These are phyloP conservation scores for Aureobasidium namibiae DNA, from an alignment of 2,329 filamentous ascomycete genomes.

Conservation along the genomic window DNA sequence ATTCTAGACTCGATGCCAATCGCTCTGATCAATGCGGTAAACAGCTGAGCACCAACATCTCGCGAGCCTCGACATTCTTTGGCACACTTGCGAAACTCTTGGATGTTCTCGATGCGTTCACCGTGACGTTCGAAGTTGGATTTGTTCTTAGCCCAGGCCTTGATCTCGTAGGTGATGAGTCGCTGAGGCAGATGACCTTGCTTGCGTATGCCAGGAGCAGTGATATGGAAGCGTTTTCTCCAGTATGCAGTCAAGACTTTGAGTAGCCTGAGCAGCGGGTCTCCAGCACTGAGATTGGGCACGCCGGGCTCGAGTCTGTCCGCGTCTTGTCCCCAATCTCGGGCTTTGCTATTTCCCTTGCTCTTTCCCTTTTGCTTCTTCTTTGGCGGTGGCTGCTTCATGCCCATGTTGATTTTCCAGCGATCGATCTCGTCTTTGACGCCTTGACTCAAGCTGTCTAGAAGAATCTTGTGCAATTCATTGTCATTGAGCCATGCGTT, in stretches of 20 bases:
- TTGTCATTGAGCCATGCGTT: slow-evolving; percentile 78
- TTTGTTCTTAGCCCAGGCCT: slow-evolving; percentile 56
- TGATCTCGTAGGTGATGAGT: slow-evolving; percentile 63
- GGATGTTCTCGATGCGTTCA: slow-evolving; percentile 60
- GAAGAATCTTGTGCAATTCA: slow-evolving; percentile 65
- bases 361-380: slow-evolving; percentile 36
- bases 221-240: slow-evolving; percentile 74
- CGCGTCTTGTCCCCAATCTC: slow-evolving; percentile 67
- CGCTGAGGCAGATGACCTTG: slow-evolving; percentile 77
- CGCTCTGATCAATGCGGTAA: slow-evolving; percentile 74
- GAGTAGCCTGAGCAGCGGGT: slow-evolving; percentile 70
- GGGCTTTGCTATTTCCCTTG: slow-evolving; percentile 36
- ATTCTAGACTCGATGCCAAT: slow-evolving; percentile 75
- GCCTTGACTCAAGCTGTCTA: slow-evolving; percentile 61
- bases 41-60: slow-evolving; percentile 82
- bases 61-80: slow-evolving; percentile 68
- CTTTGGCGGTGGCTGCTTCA: slow-evolving; percentile 34
- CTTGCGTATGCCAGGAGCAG: slow-evolving; percentile 75
- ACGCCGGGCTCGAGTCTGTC: slow-evolving; percentile 60
- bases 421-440: slow-evolving; percentile 66
- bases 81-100: slow-evolving; percentile 62
- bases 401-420: slow-evolving; percentile 61
- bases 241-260: slow-evolving; percentile 75
- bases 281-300: slow-evolving; percentile 72
- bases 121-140: slow-evolving; percentile 61